Evolutionary conservation across 2,329 filamentous ascomycete species (phyloP).

Genomic region (Teratosphaeria zuluensis): DNA sequence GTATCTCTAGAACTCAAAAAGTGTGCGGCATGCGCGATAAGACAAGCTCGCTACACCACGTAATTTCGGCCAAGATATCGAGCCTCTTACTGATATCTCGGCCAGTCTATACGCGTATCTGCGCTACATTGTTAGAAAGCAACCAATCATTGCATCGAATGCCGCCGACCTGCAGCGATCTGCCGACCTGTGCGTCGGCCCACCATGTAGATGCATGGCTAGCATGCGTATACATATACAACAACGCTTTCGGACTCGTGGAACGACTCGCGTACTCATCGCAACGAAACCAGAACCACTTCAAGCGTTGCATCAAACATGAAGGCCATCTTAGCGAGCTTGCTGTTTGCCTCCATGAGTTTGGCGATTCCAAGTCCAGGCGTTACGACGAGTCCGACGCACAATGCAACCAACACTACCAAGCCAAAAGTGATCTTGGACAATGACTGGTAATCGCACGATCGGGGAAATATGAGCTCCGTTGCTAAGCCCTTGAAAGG

Average conservation of each 20-base stretch:
- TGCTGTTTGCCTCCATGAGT: background rate
- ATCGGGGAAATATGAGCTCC: too few relatives aligned
- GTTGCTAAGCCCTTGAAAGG: constrained; percentile 33
- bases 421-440: background rate
- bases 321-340: background rate
- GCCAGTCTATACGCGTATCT: background rate
- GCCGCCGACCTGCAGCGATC: background rate
- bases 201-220: background rate
- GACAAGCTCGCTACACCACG: background rate
- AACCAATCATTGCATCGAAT: background rate
- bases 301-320: background rate
- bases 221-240: too few relatives aligned
- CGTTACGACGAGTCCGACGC: background rate
- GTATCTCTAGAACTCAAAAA: background rate
- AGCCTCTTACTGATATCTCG: background rate
- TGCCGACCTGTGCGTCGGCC: background rate
- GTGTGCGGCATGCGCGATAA: background rate
- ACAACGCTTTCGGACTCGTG: too few relatives aligned
- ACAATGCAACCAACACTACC: background rate
- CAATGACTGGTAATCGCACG: background rate
- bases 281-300: background rate
- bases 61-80: background rate
- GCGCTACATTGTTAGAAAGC: background rate
- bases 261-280: background rate
- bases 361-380: background rate